Conservation (phyloP, 305 asterid genomes). For the Fraxinus latifolia region DNA sequence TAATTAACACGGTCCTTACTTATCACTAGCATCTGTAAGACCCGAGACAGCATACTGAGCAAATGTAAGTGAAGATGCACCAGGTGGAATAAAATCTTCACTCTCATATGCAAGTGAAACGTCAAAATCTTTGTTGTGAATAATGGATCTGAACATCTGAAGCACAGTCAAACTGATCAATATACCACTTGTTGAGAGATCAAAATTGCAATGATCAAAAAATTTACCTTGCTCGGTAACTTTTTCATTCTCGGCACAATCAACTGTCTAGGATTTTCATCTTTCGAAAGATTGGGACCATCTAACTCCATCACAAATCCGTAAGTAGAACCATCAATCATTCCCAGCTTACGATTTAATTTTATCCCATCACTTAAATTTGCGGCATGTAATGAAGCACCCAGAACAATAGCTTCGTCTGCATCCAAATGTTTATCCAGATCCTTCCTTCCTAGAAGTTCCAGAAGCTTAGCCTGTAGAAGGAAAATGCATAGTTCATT, state of each 20-base stretch:
- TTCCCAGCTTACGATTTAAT: slow-evolving; percentile 96
- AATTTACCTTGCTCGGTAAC: slow-evolving; percentile 84
- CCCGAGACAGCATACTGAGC: slow-evolving; percentile 79
- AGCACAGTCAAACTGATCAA: slow-evolving; percentile 20
- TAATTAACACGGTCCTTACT: slow-evolving; percentile 43
- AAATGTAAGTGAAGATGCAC: slow-evolving; percentile 61
- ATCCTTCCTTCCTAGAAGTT: slow-evolving; percentile 90
- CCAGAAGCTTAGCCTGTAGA: slow-evolving; percentile 90
- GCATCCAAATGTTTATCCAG: slow-evolving; percentile 96
- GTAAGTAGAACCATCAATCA: slow-evolving; percentile 91
- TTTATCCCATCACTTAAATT: slow-evolving; percentile 98
- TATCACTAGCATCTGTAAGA: slow-evolving; percentile 78
- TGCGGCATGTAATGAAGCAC: slow-evolving; percentile 97
- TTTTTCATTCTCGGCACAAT: slow-evolving; percentile 95
- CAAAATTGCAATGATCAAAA: slow-evolving; percentile 17
- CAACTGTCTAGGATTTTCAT: slow-evolving; percentile 77
- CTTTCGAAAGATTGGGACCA: slow-evolving; percentile 79
- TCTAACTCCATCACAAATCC: slow-evolving; percentile 75
- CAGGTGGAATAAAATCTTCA: slow-evolving; percentile 73
- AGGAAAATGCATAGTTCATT: slow-evolving; percentile 13
- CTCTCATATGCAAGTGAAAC: slow-evolving; percentile 88
- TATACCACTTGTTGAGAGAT: slow-evolving; percentile 14
- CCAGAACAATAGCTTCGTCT: slow-evolving; percentile 92
- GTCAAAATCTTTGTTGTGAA: slow-evolving; percentile 85
- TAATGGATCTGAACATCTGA: slow-evolving; percentile 89